Evolutionary conservation across 2,329 filamentous ascomycete genomes (phyloP).

Genomic region (Alternaria infectoria): DNA sequence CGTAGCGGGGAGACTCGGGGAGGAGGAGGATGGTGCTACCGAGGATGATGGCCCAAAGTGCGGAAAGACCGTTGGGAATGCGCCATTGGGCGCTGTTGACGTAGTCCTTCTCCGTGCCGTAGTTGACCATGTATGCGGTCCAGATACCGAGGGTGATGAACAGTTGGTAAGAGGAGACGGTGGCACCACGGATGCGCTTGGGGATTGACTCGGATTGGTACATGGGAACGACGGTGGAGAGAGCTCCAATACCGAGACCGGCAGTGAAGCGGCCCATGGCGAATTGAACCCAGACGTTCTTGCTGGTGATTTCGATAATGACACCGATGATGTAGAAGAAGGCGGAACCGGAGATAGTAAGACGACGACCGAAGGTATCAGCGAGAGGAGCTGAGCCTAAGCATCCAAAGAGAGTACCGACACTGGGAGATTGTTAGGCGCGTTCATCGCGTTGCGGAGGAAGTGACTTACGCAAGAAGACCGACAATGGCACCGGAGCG

Average conservation of each 20-base stretch:
- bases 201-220: slow-evolving; percentile 73
- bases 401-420: slow-evolving; percentile 76
- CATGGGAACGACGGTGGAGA: slow-evolving; percentile 65
- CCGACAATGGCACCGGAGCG: slow-evolving; percentile 46
- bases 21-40: slow-evolving; percentile 61
- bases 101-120: slow-evolving; percentile 60
- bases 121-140: slow-evolving; percentile 61
- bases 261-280: slow-evolving; percentile 68
- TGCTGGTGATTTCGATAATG: slow-evolving; percentile 69
- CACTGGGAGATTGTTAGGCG: slow-evolving; percentile 36
- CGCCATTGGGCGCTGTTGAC: slow-evolving; percentile 65
- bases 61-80: slow-evolving; percentile 67
- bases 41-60: slow-evolving; percentile 62
- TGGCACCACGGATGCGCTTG: slow-evolving; percentile 67
- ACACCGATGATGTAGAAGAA: slow-evolving; percentile 70
- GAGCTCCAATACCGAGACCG: slow-evolving; percentile 68
- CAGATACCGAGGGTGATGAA: slow-evolving; percentile 73
- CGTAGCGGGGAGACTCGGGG: slow-evolving; percentile 64
- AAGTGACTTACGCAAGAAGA: slow-evolving; percentile 38
- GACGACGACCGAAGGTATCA: slow-evolving; percentile 65
- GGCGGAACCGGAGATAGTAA: slow-evolving; percentile 66
- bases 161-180: slow-evolving; percentile 70
- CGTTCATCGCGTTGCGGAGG: not conserved
- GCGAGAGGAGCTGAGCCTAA: slow-evolving; percentile 64
- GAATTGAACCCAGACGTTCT: slow-evolving; percentile 66